Conservation (phyloP, 768 basidiomycete genomes). For the Naganishia kalamii region DNA sequence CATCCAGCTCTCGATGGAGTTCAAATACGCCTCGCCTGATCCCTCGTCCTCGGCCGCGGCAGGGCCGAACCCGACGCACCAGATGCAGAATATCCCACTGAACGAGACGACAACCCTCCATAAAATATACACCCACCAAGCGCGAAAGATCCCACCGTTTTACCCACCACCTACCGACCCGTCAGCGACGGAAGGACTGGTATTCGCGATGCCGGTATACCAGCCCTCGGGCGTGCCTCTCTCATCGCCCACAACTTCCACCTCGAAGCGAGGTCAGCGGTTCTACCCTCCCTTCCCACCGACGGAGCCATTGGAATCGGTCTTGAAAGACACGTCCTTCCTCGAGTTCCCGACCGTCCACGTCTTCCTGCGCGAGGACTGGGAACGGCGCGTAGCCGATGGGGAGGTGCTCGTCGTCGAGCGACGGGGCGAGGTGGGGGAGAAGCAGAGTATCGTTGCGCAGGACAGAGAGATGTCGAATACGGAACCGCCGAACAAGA, state of each 20-base stretch:
- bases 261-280: slow-evolving; percentile 53
- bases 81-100: slow-evolving; percentile 36
- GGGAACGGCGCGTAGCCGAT: too few relatives aligned
- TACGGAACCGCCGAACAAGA: too few relatives aligned
- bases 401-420: too few relatives aligned
- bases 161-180: not conserved
- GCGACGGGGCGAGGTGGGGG: too few relatives aligned
- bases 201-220: slow-evolving; percentile 33
- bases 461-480: too few relatives aligned
- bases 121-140: not conserved
- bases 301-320: not conserved
- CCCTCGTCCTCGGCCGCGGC: too few relatives aligned
- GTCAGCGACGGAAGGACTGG: not conserved
- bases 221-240: slow-evolving; percentile 24
- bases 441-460: too few relatives aligned
- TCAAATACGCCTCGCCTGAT: slow-evolving; percentile 55
- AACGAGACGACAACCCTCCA: slow-evolving; percentile 20
- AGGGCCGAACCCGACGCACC: slow-evolving; percentile 43
- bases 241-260: not conserved
- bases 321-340: not conserved
- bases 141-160: not conserved
- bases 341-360: not conserved
- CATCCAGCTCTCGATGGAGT: slow-evolving; percentile 65
- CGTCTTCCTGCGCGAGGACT: too few relatives aligned
- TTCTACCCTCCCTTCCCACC: not conserved